phyloP scores from a whole-genome alignment of 2,329 filamentous ascomycete species.

The Fusarium liriodendri region DNA sequence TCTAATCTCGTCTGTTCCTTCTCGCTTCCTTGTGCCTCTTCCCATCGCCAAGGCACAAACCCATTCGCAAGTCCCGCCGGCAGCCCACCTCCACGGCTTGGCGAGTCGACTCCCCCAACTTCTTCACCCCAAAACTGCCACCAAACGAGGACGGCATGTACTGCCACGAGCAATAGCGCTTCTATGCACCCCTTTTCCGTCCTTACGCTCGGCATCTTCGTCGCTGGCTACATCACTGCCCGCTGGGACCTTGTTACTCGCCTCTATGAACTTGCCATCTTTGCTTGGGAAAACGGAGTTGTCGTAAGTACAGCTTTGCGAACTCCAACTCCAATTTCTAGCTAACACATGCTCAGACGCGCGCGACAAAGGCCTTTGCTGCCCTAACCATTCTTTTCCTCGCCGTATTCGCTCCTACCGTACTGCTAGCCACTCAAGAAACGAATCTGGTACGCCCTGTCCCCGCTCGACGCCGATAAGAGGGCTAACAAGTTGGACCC shows the following conservation, averaged over 20 bases:
- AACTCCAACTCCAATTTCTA: not conserved
- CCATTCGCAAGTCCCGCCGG: slow-evolving; percentile 21
- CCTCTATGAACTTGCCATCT: slow-evolving; percentile 95
- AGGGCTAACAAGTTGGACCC: slow-evolving; percentile 32
- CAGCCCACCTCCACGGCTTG: slow-evolving; percentile 38
- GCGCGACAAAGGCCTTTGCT: slow-evolving; percentile 86
- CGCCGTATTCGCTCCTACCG: slow-evolving; percentile 84
- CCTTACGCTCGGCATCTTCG: slow-evolving; percentile 96
- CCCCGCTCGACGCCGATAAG: slow-evolving; percentile 31
- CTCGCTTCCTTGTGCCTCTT: not conserved
- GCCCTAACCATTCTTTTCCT: slow-evolving; percentile 88
- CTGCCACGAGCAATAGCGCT: slow-evolving; percentile 57
- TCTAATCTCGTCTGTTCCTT: not conserved
- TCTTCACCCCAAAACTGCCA: slow-evolving; percentile 11
- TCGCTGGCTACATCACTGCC: slow-evolving; percentile 99
- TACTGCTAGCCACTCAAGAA: slow-evolving; percentile 84
- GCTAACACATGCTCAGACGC: slow-evolving; percentile 66
- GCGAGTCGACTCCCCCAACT: slow-evolving; percentile 29
- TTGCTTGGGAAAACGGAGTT: slow-evolving; percentile 98
- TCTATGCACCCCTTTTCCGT: slow-evolving; percentile 98
- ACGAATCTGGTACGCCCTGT: slow-evolving; percentile 74
- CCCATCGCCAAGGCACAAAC: not conserved
- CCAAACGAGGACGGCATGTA: slow-evolving; percentile 54
- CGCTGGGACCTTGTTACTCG: slow-evolving; percentile 98
- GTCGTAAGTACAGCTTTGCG: slow-evolving; percentile 70